phyloP scores from a whole-genome alignment of 306 rosid genomes.

The Cucumis melo region DNA sequence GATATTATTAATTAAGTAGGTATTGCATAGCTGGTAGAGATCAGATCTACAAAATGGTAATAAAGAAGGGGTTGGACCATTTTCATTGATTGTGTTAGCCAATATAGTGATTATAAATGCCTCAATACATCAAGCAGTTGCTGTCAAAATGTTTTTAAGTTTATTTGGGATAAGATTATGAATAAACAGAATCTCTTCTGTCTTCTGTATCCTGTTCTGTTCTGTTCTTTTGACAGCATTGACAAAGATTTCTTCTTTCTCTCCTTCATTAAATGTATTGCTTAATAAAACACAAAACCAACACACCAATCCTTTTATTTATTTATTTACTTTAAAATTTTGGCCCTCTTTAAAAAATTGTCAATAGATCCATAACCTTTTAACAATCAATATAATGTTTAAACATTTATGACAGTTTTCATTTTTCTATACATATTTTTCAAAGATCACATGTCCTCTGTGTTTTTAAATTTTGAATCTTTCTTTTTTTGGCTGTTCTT shows the following conservation, averaged over 20 bases:
- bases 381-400: background rate
- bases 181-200: background rate
- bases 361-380: background rate
- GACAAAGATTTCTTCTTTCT: background rate
- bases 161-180: background rate
- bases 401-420: background rate
- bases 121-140: background rate
- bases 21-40: slow-evolving; percentile 1
- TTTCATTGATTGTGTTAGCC: background rate
- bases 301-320: background rate
- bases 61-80: slow-evolving; percentile 1
- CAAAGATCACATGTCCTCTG: background rate
- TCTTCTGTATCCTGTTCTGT: too few relatives aligned
- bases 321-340: background rate
- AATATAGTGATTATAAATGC: background rate
- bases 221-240: background rate
- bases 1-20: background rate
- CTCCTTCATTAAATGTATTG: background rate
- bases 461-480: background rate
- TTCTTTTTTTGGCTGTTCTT: too few relatives aligned
- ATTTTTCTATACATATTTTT: background rate
- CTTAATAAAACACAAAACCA: background rate
- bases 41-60: background rate
- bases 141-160: background rate
- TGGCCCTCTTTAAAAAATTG: background rate